phyloP scores from a whole-genome alignment of 1,284 basidiomycete species.

The Cerrena zonata region DNA sequence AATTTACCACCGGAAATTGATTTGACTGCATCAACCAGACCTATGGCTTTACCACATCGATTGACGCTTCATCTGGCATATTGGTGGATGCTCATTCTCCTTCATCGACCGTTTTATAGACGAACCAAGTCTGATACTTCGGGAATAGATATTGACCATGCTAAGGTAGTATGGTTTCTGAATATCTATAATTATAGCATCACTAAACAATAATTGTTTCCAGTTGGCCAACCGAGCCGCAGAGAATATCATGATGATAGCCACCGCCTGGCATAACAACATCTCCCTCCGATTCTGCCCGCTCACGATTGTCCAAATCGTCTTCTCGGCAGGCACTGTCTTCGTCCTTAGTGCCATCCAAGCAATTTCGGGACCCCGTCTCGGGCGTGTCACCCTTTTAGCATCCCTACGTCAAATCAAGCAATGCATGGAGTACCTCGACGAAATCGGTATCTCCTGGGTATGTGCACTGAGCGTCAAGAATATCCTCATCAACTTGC shows the following conservation, averaged over 20 bases:
- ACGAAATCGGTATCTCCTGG: constrained; percentile 47
- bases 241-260: constrained; percentile 55
- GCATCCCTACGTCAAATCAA: constrained; percentile 39
- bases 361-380: constrained; percentile 37
- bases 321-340: constrained; percentile 63
- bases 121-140: constrained; percentile 37
- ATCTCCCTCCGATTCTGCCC: constrained; percentile 59
- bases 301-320: constrained; percentile 56
- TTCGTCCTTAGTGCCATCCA: constrained; percentile 54
- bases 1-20: constrained; percentile 49
- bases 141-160: constrained; percentile 44
- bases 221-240: constrained; percentile 66
- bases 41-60: constrained; percentile 51
- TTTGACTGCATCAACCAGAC: constrained; percentile 43
- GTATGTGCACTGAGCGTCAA: constrained; percentile 45
- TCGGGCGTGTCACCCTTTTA: constrained; percentile 27
- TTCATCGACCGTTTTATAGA: constrained; percentile 62
- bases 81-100: constrained; percentile 60
- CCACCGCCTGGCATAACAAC: constrained; percentile 48
- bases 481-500: constrained; percentile 33
- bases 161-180: constrained; percentile 38
- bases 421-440: constrained; percentile 43
- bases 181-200: background rate
- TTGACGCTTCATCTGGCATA: constrained; percentile 60
- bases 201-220: background rate